Evolutionary conservation across 371 early-diverging fungal species (phyloP).

Genomic region (Mortierella sp.): DNA sequence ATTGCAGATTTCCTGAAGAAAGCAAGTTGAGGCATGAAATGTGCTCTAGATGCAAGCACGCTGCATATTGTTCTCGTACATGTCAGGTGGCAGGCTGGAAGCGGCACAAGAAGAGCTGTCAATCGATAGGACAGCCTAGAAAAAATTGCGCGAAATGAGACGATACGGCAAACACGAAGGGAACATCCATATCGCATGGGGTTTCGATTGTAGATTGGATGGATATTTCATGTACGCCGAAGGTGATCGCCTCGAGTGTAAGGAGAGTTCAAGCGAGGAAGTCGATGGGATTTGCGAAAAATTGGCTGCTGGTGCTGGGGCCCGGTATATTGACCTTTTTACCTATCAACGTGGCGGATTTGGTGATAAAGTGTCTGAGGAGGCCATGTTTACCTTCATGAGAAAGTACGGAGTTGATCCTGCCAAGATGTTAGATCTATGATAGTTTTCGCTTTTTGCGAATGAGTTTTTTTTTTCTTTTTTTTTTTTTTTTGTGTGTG

Average conservation of each 20-base stretch:
- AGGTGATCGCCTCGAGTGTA: slow-evolving; percentile 20
- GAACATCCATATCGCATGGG: slow-evolving; percentile 20
- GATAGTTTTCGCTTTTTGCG: too few relatives aligned
- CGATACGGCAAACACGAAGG: slow-evolving; percentile 25
- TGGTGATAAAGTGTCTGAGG: slow-evolving; percentile 28
- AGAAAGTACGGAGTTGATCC: slow-evolving; percentile 41
- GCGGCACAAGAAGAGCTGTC: too few relatives aligned
- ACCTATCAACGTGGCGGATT: slow-evolving; percentile 15
- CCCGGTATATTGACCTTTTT: slow-evolving; percentile 23
- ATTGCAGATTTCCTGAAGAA: too few relatives aligned
- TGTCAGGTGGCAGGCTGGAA: too few relatives aligned
- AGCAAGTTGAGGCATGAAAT: too few relatives aligned
- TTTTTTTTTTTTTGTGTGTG: too few relatives aligned
- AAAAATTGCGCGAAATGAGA: slow-evolving; percentile 16
- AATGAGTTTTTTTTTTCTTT: too few relatives aligned
- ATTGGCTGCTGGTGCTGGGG: slow-evolving; percentile 2
- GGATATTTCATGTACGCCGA: slow-evolving; percentile 33
- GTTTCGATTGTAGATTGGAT: slow-evolving; percentile 8
- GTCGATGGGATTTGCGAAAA: slow-evolving; percentile 15
- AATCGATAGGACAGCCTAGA: too few relatives aligned
- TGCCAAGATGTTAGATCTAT: background rate
- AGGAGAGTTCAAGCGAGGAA: background rate
- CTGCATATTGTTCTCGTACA: too few relatives aligned
- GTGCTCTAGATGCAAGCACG: too few relatives aligned
- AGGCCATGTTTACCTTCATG: slow-evolving; percentile 42